Percentiles rank a stretch among this genome's conserved stretches.
These are phyloP conservation scores for Colletotrichum destructivum DNA, from an alignment of 2,329 filamentous ascomycete species.

Conservation along the genomic window DNA sequence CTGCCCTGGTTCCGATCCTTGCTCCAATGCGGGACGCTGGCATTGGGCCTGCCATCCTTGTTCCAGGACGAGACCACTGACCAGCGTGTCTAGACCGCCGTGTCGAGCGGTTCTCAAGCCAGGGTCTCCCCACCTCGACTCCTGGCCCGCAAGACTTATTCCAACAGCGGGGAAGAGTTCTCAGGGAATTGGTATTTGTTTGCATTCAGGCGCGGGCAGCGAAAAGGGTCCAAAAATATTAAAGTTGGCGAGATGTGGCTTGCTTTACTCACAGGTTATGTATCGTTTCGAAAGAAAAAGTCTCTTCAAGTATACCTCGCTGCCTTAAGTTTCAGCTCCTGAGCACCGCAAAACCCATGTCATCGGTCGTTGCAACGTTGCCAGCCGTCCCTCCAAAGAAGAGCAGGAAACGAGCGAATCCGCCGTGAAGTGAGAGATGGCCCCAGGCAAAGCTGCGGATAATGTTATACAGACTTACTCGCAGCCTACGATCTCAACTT, in stretches of 20 bases:
- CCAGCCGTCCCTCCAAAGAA: conserved; percentile 1
- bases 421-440: not conserved
- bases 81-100: conserved; percentile 34
- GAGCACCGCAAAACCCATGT: not conserved
- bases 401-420: conserved; percentile 16
- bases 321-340: not conserved
- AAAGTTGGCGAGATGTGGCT: not conserved
- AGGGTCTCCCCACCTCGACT: conserved; percentile 29
- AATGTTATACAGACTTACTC: not conserved
- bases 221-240: not conserved
- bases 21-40: conserved; percentile 18
- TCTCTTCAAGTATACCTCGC: not conserved
- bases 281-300: not conserved
- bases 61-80: not conserved
- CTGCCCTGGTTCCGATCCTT: conserved; percentile 40
- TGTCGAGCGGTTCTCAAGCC: conserved; percentile 1
- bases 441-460: not conserved
- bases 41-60: conserved; percentile 34
- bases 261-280: not conserved
- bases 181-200: not conserved
- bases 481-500: conserved; percentile 3
- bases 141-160: not conserved
- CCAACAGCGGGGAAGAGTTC: not conserved
- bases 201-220: not conserved
- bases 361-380: conserved; percentile 10